phyloP scores from a whole-genome alignment of 1,139 yeast genomes.

The Sugiyamaella xylanicola region DNA sequence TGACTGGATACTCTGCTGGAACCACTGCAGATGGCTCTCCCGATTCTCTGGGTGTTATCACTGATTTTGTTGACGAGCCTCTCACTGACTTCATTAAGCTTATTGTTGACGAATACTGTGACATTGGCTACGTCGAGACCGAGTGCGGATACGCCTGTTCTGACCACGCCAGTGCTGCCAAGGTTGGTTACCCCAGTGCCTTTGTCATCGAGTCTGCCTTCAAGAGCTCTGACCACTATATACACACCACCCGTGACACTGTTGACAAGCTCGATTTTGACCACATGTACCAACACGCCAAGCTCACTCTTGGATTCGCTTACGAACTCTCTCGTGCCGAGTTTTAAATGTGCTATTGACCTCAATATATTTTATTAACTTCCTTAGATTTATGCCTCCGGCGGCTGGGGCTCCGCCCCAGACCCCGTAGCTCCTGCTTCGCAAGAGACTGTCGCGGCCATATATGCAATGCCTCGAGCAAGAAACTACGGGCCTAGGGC shows the following conservation, averaged over 20 bases:
- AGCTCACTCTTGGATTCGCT: constrained; percentile 69
- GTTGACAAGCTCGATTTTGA: constrained; percentile 73
- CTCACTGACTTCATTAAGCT: constrained; percentile 66
- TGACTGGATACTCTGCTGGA: constrained; percentile 81
- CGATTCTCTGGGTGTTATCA: constrained; percentile 77
- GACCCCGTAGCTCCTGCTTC: not conserved
- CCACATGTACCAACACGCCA: constrained; percentile 78
- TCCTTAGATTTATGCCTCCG: not conserved
- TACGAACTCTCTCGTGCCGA: constrained; percentile 57
- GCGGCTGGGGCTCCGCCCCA: not conserved
- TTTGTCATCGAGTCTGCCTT: constrained; percentile 79
- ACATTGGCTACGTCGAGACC: constrained; percentile 71
- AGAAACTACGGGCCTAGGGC: not conserved
- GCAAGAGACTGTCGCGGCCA: not conserved
- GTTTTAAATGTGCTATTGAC: constrained; percentile 14
- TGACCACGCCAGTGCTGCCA: constrained; percentile 85
- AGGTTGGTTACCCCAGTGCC: constrained; percentile 80
- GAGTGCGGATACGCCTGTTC: constrained; percentile 91
- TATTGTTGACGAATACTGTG: constrained; percentile 61
- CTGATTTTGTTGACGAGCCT: constrained; percentile 65
- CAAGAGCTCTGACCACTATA: constrained; percentile 61
- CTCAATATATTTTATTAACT: too few relatives aligned
- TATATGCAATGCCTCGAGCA: too few relatives aligned
- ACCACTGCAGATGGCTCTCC: constrained; percentile 57
- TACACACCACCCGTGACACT: constrained; percentile 80